Conservation (phyloP, 306 rosid species). For the Trifolium dubium region DNA sequence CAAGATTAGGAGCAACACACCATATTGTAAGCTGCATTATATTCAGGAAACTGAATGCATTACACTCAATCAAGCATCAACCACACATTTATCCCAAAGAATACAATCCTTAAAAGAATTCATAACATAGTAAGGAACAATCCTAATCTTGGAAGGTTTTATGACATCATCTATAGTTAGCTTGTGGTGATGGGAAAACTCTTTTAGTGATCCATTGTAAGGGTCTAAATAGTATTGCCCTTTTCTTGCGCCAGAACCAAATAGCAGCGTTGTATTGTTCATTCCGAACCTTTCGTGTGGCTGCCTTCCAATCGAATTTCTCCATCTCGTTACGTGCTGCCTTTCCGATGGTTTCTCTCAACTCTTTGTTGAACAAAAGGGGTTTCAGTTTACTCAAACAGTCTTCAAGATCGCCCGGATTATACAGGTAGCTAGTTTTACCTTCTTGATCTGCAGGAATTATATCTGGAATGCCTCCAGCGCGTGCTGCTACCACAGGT, state of each 20-base stretch:
- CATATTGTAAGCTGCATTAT: slow-evolving; percentile 43
- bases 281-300: slow-evolving; percentile 75
- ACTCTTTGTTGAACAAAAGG: slow-evolving; percentile 61
- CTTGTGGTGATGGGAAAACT: slow-evolving; percentile 67
- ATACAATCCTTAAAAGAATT: slow-evolving; percentile 39
- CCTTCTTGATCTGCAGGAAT: slow-evolving; percentile 89
- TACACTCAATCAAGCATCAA: slow-evolving; percentile 45
- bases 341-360: slow-evolving; percentile 78
- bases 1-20: slow-evolving; percentile 20
- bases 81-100: slow-evolving; percentile 38
- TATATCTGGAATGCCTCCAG: slow-evolving; percentile 94
- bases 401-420: slow-evolving; percentile 74
- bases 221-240: slow-evolving; percentile 73
- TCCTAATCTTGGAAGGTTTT: slow-evolving; percentile 28
- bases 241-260: slow-evolving; percentile 98
- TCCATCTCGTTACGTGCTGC: slow-evolving; percentile 92
- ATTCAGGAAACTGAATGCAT: slow-evolving; percentile 54
- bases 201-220: slow-evolving; percentile 75
- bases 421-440: slow-evolving; percentile 74
- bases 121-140: slow-evolving; percentile 39
- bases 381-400: slow-evolving; percentile 82
- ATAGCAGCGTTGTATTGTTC: slow-evolving; percentile 92
- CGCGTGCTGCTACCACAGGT: slow-evolving; percentile 93
- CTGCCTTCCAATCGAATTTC: slow-evolving; percentile 93
- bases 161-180: slow-evolving; percentile 55